phyloP scores from a whole-genome alignment of 257 asterid species.

The Leptodermis oblonga region DNA sequence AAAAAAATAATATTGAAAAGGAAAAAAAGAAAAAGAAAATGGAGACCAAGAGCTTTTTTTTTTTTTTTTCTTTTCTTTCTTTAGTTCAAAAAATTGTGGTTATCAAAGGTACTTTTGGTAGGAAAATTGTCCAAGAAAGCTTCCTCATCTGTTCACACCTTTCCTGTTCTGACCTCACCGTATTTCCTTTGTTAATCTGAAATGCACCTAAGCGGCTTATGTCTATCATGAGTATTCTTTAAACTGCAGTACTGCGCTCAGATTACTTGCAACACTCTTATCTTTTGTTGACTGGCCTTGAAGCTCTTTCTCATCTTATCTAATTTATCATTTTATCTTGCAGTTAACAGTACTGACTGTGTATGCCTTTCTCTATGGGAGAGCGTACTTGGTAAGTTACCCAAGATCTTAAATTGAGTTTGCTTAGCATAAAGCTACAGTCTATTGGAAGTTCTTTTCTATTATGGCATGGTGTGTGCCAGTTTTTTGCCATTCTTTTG shows the following conservation, averaged over 20 bases:
- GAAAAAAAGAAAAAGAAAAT: no score
- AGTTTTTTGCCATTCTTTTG: conserved; percentile 2
- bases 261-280: no score
- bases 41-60: not conserved
- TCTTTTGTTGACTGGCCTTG: not conserved
- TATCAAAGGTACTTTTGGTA: not conserved
- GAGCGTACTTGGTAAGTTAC: conserved; percentile 80
- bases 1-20: no score
- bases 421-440: not conserved
- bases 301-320: not conserved
- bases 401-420: not conserved
- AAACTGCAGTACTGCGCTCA: not conserved
- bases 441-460: conserved; percentile 9
- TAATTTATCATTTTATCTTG: conserved; percentile 29
- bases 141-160: not conserved
- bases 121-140: not conserved
- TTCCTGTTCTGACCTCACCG: not conserved
- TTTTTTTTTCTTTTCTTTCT: no score
- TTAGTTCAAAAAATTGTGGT: not conserved
- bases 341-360: conserved; percentile 94
- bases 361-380: conserved; percentile 88
- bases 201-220: not conserved
- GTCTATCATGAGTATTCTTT: not conserved
- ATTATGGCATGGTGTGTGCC: not conserved
- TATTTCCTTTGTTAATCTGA: not conserved